Evolutionary conservation across 202 grass and related monocot genomes (phyloP), one percentile per base, ranked within the genome.

Genomic region (Panicum virgatum): DNA sequence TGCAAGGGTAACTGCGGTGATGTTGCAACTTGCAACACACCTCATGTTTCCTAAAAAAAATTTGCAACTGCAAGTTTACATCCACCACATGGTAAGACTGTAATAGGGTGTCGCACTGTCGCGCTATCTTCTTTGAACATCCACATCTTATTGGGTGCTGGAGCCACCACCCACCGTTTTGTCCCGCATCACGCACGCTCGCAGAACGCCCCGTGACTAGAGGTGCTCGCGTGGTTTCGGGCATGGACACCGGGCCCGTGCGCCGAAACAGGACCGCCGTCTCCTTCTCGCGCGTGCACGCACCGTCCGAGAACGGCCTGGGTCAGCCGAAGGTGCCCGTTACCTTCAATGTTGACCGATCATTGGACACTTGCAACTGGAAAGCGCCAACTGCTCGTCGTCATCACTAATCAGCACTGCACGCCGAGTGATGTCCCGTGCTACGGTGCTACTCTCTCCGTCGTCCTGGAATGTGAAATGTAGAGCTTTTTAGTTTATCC

Each of bases 161-260:
- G 80, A 53, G 37, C 85, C 10, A 79, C 88, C 87, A 45, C 13
- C 88, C 87, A 45, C 13, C 62, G 15, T 52, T 52, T 86, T 84
- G 71, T 94, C 86, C 78, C 75, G 56, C 61, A 50, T 48, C 39
- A 68, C 51, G 86, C 91, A 92, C 87, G 70, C 91, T 76, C 72
- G 19, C 66, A 66, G 79, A 82, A 91, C 58, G 75, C 27, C 83
- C 71, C 11, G 6, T 14, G 23, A 62, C 72, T 22, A 4, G 7
- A 76, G 67, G 52, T 15, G 25, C 16, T 5, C 57, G 5, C 9
- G 20, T 9, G 29, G 20, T 40, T 52, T 63, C 19, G 44, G 19
- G 56, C 7, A 60, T 50, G 64, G 44, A 42, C 44, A n/a, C 30
- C 61, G 76, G 40, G 40, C 86, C 75, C 18, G 74, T 79, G n/a